phyloP scores from a whole-genome alignment of 208 protist species.

The Acanthamoeba lenticulata region DNA sequence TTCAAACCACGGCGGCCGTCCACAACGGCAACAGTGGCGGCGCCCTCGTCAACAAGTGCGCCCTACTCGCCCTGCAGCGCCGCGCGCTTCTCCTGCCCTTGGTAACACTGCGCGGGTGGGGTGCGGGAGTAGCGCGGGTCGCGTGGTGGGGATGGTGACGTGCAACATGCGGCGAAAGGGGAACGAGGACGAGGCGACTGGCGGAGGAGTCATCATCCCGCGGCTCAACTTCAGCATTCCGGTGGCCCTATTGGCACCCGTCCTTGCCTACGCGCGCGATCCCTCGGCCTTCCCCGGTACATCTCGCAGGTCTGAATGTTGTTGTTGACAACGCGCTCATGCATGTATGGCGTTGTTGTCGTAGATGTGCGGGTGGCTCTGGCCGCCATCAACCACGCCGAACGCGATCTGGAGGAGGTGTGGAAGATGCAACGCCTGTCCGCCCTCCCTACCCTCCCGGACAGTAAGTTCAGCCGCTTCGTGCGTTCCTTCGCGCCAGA shows the following conservation, averaged over 20 bases:
- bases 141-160: constrained; percentile 32
- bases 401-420: neutral
- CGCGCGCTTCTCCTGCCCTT: neutral
- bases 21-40: constrained; percentile 48
- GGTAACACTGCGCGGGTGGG: neutral
- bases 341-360: neutral
- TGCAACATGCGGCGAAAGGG: constrained; percentile 40
- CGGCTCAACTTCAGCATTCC: constrained; percentile 57
- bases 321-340: neutral
- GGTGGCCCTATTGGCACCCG: neutral
- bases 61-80: neutral
- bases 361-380: neutral
- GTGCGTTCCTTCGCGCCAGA: neutral
- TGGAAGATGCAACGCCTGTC: constrained; percentile 14
- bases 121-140: neutral
- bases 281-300: neutral
- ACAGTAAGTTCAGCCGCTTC: neutral
- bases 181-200: neutral
- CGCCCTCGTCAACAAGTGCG: neutral
- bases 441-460: neutral
- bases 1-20: constrained; percentile 22
- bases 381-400: neutral
- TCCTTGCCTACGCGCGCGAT: neutral
- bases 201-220: neutral
- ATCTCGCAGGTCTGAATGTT: neutral